A percentile compares a stretch with the other conserved stretches of the same genome.
Conservation (phyloP, 2,329 filamentous ascomycete genomes). For the Dryadomyces quercivorus region DNA sequence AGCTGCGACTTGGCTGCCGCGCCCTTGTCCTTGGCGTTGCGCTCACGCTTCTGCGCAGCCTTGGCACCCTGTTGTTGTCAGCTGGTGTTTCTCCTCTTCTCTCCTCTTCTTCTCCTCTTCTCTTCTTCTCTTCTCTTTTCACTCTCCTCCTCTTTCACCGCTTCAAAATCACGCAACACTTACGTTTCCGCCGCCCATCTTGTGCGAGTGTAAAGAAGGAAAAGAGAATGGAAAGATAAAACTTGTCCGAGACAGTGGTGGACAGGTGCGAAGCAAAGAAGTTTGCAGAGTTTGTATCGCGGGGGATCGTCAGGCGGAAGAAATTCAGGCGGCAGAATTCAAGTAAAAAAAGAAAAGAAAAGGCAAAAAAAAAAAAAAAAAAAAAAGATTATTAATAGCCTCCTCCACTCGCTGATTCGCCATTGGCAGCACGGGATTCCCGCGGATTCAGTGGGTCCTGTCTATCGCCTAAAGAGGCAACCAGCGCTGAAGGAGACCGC, state of each 20-base stretch:
- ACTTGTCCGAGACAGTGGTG: not conserved
- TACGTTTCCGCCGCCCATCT: conserved; percentile 23
- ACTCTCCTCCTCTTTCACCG: not conserved
- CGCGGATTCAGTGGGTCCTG: not conserved
- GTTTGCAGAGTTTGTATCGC: not conserved
- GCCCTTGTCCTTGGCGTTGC: conserved; percentile 47
- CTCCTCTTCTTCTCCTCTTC: not conserved
- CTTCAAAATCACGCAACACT: conserved; percentile 3
- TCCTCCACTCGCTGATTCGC: not conserved
- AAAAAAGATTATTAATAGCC: not conserved
- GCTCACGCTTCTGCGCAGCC: conserved; percentile 54
- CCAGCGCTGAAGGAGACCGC: not conserved
- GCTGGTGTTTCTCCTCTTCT: not conserved
- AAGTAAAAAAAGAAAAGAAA: not conserved
- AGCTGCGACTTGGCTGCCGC: conserved; percentile 52
- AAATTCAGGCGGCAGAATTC: not conserved
- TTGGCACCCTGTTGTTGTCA: conserved; percentile 21
- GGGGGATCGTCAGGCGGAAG: not conserved
- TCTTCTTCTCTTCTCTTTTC: not conserved
- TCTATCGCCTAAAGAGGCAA: not conserved
- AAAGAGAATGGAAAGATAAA: not conserved
- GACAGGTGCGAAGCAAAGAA: not conserved
- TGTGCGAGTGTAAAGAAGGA: conserved; percentile 3
- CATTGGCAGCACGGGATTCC: not conserved
- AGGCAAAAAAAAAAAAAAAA: conserved; percentile 1